Percentiles rank a stretch among this genome's conserved stretches.
Evolutionary conservation across 106 monocot species (phyloP).

Genomic region (Amphibolis antarctica): DNA sequence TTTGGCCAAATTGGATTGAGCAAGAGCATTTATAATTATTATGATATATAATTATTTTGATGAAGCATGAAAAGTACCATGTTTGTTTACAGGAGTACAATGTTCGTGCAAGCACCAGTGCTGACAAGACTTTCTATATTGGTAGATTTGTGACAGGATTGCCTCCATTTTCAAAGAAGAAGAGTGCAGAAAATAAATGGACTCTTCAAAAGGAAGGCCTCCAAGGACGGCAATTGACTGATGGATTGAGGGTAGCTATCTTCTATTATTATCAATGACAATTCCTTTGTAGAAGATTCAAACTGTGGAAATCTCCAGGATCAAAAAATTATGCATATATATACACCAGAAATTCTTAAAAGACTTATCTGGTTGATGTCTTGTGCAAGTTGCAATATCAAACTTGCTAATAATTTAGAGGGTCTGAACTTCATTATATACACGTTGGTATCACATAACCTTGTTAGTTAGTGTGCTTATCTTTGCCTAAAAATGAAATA

Average conservation of each 20-base stretch:
- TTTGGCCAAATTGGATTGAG: no score
- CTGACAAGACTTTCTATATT: slow-evolving; percentile 53
- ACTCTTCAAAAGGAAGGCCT: slow-evolving; percentile 68
- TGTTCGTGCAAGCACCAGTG: slow-evolving; percentile 49
- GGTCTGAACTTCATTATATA: no score
- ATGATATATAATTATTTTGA: neutral
- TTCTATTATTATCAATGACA: neutral
- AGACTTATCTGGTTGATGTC: no score
- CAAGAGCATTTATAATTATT: neutral
- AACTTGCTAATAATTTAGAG: no score
- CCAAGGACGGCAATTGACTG: slow-evolving; percentile 58
- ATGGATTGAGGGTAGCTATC: slow-evolving; percentile 40
- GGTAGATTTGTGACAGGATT: slow-evolving; percentile 66
- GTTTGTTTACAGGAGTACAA: slow-evolving; percentile 51
- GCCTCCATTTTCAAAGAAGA: slow-evolving; percentile 68
- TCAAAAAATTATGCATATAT: no score
- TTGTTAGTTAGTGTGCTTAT: no score
- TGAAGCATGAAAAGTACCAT: neutral
- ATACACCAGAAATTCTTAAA: no score
- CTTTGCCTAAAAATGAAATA: no score
- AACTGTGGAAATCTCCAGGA: no score
- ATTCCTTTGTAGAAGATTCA: neutral
- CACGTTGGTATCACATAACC: no score
- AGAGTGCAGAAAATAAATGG: slow-evolving; percentile 63
- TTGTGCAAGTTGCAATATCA: no score